phyloP scores from a whole-genome alignment of 2,329 filamentous ascomycete species.

The Alternaria sp. region DNA sequence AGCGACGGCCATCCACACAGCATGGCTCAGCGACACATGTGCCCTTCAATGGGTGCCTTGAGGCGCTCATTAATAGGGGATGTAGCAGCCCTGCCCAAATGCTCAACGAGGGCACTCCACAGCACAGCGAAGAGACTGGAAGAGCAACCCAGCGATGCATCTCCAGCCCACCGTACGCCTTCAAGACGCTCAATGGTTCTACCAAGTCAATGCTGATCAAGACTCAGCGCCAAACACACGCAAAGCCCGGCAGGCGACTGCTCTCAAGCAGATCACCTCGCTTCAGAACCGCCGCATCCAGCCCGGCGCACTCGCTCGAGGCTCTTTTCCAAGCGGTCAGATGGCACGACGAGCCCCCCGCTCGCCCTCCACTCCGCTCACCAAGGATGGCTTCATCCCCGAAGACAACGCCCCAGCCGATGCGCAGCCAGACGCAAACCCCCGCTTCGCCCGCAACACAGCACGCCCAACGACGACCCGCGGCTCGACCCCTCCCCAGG shows the following conservation, averaged over 20 bases:
- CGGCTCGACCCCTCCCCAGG: constrained; percentile 27
- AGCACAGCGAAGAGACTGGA: constrained; percentile 37
- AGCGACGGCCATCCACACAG: constrained; percentile 28
- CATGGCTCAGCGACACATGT: constrained; percentile 49
- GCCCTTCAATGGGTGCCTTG: constrained; percentile 46
- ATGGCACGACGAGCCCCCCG: constrained; percentile 12
- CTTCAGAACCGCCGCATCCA: constrained; percentile 35
- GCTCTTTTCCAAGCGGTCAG: constrained; percentile 34
- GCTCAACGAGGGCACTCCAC: constrained; percentile 38
- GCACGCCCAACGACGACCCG: constrained; percentile 17
- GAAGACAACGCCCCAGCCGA: constrained; percentile 7
- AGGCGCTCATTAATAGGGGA: constrained; percentile 34
- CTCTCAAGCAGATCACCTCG: constrained; percentile 36
- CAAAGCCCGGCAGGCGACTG: constrained; percentile 35
- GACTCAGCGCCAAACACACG: constrained; percentile 29
- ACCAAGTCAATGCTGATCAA: constrained; percentile 18
- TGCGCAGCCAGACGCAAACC: constrained; percentile 13
- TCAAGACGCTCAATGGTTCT: not conserved
- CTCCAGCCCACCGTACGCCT: constrained; percentile 22
- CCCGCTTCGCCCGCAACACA: constrained; percentile 22
- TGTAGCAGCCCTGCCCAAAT: constrained; percentile 26
- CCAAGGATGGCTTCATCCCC: constrained; percentile 13
- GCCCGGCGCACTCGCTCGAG: constrained; percentile 30
- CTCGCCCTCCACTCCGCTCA: not conserved
- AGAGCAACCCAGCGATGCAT: constrained; percentile 29